Conservation (phyloP, 1,139 yeast species). For the Petasospora fabianii region DNA sequence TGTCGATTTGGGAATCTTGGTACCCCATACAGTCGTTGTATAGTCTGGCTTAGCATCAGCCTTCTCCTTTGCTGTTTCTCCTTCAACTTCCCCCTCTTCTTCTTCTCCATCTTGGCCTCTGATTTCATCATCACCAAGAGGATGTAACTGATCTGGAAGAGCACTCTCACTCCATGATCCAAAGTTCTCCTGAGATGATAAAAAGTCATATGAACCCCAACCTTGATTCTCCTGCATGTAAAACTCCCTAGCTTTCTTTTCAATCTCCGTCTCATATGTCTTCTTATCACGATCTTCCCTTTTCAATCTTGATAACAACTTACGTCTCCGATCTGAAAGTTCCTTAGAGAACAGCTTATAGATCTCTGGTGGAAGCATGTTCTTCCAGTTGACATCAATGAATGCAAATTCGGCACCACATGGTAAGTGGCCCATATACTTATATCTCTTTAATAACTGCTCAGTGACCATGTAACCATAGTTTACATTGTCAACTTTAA, state of each 20-base stretch:
- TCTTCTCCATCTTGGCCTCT: conserved; percentile 3
- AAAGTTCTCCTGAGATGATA: conserved; percentile 11
- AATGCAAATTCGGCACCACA: conserved; percentile 81
- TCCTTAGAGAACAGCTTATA: conserved; percentile 57
- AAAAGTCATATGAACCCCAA: conserved; percentile 19
- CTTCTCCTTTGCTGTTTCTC: too few species aligned
- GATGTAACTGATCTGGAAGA: conserved; percentile 8
- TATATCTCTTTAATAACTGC: conserved; percentile 54
- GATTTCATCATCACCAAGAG: conserved; percentile 17
- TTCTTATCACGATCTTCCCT: conserved; percentile 64
- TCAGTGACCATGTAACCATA: conserved; percentile 55
- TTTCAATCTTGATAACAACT: conserved; percentile 48
- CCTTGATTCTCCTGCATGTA: conserved; percentile 53
- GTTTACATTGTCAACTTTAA: conserved; percentile 65
- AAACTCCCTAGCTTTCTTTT: conserved; percentile 52
- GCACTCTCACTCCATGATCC: conserved; percentile 5
- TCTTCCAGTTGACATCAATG: conserved; percentile 79
- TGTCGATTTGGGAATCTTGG: conserved; percentile 39
- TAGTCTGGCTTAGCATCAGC: conserved; percentile 9
- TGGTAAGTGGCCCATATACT: conserved; percentile 80
- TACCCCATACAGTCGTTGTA: conserved; percentile 59
- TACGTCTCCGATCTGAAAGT: conserved; percentile 55
- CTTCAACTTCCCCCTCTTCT: too few species aligned
- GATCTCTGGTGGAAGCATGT: conserved; percentile 45
- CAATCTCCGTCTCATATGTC: conserved; percentile 61